Conservation (phyloP, 257 asterid genomes). For the Fraxinus americana region DNA sequence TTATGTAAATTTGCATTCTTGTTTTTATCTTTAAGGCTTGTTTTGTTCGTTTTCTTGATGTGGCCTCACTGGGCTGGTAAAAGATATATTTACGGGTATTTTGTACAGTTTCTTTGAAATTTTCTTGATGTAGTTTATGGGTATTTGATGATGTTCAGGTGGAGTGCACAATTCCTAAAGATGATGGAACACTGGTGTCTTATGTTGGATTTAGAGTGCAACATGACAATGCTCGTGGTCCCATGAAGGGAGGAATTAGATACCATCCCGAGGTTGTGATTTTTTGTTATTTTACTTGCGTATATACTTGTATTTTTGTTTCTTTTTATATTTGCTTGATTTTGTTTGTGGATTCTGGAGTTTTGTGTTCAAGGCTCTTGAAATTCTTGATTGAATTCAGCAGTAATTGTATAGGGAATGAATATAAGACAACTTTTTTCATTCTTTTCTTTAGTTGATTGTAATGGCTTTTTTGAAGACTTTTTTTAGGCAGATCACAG, state of each 20-base stretch:
- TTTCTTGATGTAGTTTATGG: slow-evolving; percentile 5
- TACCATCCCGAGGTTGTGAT: slow-evolving; percentile 87
- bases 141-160: slow-evolving; percentile 54
- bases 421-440: neutral
- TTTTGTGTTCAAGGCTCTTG: neutral
- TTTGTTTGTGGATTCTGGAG: neutral
- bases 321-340: neutral
- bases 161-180: slow-evolving; percentile 93
- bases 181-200: slow-evolving; percentile 86
- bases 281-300: neutral
- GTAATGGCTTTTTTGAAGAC: neutral
- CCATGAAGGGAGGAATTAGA: slow-evolving; percentile 99
- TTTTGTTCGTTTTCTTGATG: neutral
- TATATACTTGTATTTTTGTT: neutral
- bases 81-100: slow-evolving; percentile 12
- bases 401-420: slow-evolving; percentile 16
- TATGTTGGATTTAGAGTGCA: slow-evolving; percentile 90
- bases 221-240: slow-evolving; percentile 96
- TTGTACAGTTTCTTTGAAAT: neutral
- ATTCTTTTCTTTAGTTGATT: neutral
- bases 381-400: slow-evolving; percentile 5
- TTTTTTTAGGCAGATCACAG: neutral
- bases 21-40: neutral
- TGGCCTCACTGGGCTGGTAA: neutral
- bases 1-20: neutral